These are phyloP conservation scores for Trematosphaeria pertusa DNA, from an alignment of 2,329 filamentous ascomycete species.

Conservation along the genomic window DNA sequence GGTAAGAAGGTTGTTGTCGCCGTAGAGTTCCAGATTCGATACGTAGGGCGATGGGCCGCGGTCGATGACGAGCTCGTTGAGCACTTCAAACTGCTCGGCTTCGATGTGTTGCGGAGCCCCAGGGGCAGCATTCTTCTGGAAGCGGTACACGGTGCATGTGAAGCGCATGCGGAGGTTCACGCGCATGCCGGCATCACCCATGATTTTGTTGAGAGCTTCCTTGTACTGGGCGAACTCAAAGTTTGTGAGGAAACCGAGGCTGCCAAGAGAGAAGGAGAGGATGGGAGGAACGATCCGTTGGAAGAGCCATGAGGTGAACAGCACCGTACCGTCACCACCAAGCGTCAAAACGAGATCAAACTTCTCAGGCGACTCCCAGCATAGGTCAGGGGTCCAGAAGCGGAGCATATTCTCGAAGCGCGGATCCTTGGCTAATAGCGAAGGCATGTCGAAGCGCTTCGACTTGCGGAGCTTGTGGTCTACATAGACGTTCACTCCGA, in stretches of 20 bases:
- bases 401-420: conserved; percentile 84
- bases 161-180: conserved; percentile 99
- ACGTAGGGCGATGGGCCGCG: conserved; percentile 96
- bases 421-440: conserved; percentile 74
- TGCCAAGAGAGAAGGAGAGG: conserved; percentile 82
- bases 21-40: conserved; percentile 94
- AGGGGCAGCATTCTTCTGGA: conserved; percentile 52
- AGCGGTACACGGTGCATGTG: conserved; percentile 93
- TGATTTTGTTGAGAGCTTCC: conserved; percentile 82
- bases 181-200: conserved; percentile 95
- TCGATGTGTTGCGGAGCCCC: conserved; percentile 74
- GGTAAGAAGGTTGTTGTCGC: conserved; percentile 92
- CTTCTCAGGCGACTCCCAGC: conserved; percentile 90
- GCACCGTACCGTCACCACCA: conserved; percentile 84
- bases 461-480: conserved; percentile 91
- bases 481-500: conserved; percentile 98
- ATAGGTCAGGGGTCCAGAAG: conserved; percentile 96
- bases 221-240: conserved; percentile 90
- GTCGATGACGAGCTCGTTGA: conserved; percentile 98
- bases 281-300: conserved; percentile 87
- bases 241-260: conserved; percentile 85
- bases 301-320: conserved; percentile 92
- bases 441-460: conserved; percentile 81
- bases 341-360: conserved; percentile 94
- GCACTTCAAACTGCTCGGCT: conserved; percentile 94